Evolutionary conservation across 2,329 filamentous ascomycete genomes (phyloP).

Genomic region (Aureobasidium sp.): DNA sequence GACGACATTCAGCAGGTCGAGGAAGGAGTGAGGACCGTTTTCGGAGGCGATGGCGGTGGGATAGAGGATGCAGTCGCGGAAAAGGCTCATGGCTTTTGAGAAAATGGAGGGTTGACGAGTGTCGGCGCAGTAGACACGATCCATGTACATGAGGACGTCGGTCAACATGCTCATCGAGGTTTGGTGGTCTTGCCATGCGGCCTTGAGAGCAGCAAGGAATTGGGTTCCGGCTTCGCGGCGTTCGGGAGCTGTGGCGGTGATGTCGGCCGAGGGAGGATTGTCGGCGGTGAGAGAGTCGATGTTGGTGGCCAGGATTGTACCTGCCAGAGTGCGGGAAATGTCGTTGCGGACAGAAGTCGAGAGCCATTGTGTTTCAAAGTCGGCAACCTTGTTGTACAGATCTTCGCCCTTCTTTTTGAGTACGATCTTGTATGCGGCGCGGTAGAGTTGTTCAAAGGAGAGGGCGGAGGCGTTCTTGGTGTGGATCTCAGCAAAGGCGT

Average conservation of each 20-base stretch:
- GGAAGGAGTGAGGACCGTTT: conserved; percentile 48
- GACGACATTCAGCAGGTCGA: conserved; percentile 70
- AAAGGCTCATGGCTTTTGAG: conserved; percentile 75
- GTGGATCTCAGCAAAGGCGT: conserved; percentile 81
- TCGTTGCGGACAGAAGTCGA: conserved; percentile 61
- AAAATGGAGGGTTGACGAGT: conserved; percentile 72
- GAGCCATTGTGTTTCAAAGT: conserved; percentile 79
- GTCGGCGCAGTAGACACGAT: conserved; percentile 73
- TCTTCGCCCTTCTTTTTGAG: conserved; percentile 76
- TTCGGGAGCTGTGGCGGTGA: conserved; percentile 62
- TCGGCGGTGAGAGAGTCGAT: too few relatives aligned
- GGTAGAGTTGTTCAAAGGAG: conserved; percentile 93
- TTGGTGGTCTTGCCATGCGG: conserved; percentile 83
- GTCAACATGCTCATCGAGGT: conserved; percentile 92
- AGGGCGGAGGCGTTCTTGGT: conserved; percentile 81
- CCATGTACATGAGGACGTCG: conserved; percentile 95
- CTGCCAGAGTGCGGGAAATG: conserved; percentile 65
- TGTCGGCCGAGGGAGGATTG: conserved; percentile 30
- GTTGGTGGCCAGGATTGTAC: conserved; percentile 35
- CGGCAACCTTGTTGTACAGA: conserved; percentile 72
- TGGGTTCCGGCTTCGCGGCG: conserved; percentile 72
- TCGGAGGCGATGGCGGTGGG: conserved; percentile 42
- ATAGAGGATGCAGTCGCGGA: conserved; percentile 76
- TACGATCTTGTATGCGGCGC: conserved; percentile 89
- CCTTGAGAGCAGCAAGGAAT: conserved; percentile 69